A percentile compares a stretch with the other conserved stretches of the same genome.
These are phyloP conservation scores for Rhodomyrtus psidioides DNA, from an alignment of 441 rosid species.

Conservation along the genomic window DNA sequence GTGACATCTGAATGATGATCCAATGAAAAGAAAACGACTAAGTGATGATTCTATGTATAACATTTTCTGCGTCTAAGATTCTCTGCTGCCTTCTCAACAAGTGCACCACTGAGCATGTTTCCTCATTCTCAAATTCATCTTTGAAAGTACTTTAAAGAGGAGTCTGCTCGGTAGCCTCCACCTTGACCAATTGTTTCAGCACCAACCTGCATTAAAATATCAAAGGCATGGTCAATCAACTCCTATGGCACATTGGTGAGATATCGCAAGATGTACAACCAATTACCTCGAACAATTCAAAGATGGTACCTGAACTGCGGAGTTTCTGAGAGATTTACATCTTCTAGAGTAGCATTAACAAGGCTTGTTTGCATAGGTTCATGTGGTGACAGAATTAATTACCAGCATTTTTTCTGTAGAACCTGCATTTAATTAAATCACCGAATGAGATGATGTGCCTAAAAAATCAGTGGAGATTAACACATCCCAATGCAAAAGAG, in stretches of 20 bases:
- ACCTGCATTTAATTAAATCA: conserved; percentile 28
- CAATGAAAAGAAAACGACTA: background rate
- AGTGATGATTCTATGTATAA: background rate
- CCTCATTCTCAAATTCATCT: conserved; percentile 81
- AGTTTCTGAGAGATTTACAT: conserved; percentile 62
- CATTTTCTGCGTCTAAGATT: no score
- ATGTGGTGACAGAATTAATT: conserved; percentile 46
- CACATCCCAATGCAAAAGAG: background rate
- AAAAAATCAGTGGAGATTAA: background rate
- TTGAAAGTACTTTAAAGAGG: conserved; percentile 70
- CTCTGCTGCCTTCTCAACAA: conserved; percentile 68
- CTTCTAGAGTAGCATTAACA: conserved; percentile 52
- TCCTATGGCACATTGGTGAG: background rate
- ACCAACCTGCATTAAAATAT: conserved; percentile 33
- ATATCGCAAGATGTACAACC: background rate
- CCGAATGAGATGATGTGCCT: background rate
- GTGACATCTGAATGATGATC: background rate
- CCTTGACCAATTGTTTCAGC: conserved; percentile 57
- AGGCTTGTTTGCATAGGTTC: background rate
- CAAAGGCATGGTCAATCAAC: background rate
- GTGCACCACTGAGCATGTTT: conserved; percentile 68
- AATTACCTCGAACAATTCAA: background rate
- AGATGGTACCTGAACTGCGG: conserved; percentile 59
- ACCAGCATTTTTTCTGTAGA: conserved; percentile 90
- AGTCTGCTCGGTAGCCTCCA: conserved; percentile 97